Conservation (phyloP, 2,329 filamentous ascomycete genomes). For the Fusarium udum region DNA sequence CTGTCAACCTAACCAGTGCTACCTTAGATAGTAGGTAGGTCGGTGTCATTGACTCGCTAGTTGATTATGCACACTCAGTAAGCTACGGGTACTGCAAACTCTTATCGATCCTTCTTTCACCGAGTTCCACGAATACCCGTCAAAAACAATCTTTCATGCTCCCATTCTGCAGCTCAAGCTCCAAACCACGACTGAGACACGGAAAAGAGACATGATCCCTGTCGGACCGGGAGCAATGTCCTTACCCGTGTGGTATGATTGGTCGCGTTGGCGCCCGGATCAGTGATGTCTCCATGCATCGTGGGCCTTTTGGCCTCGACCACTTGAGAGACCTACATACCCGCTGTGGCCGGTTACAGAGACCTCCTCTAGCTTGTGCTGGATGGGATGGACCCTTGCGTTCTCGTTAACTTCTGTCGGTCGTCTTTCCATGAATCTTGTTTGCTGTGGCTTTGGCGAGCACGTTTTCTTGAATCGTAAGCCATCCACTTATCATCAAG, state of each 20-base stretch:
- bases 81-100: not conserved
- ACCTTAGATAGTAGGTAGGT: not conserved
- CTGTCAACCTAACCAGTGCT: not conserved
- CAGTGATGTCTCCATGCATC: constrained; percentile 41
- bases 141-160: not conserved
- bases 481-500: not conserved
- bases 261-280: constrained; percentile 49
- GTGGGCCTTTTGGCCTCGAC: constrained; percentile 35
- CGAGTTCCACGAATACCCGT: not conserved
- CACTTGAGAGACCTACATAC: constrained; percentile 45
- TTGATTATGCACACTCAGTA: not conserved
- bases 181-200: constrained; percentile 22
- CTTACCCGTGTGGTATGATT: constrained; percentile 42
- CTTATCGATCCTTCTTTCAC: not conserved
- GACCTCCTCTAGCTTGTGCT: constrained; percentile 24
- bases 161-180: not conserved
- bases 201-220: constrained; percentile 32
- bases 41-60: not conserved
- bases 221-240: constrained; percentile 28
- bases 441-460: constrained; percentile 10
- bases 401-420: constrained; percentile 7
- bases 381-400: constrained; percentile 30
- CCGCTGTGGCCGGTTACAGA: constrained; percentile 38
- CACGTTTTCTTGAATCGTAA: constrained; percentile 10
- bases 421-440: constrained; percentile 1